These are phyloP conservation scores for Teratosphaeria destructans DNA, from an alignment of 2,329 filamentous ascomycete species.

Conservation along the genomic window DNA sequence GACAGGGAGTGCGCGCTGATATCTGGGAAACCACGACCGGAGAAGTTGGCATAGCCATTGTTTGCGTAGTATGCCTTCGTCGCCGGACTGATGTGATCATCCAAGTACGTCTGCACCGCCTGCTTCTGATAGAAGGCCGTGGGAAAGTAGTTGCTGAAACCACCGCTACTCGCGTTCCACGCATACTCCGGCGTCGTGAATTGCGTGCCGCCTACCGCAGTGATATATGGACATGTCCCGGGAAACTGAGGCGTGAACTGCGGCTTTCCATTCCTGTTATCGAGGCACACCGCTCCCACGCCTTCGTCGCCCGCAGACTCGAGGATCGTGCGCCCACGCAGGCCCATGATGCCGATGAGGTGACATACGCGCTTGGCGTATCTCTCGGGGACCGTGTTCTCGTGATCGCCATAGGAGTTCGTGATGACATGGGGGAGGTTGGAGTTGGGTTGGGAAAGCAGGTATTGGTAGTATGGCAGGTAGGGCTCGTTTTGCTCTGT, in stretches of 20 bases:
- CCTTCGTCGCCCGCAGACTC: conserved; percentile 52
- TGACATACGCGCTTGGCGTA: conserved; percentile 55
- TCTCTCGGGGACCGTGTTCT: conserved; percentile 48
- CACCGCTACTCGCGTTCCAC: conserved; percentile 25
- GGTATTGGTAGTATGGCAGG: conserved; percentile 48
- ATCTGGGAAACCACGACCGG: conserved; percentile 32
- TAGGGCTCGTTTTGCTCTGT: conserved; percentile 56
- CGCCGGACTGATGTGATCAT: conserved; percentile 5
- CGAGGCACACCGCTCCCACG: conserved; percentile 38
- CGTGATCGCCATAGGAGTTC: conserved; percentile 55
- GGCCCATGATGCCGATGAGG: conserved; percentile 52
- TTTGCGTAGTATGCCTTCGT: conserved; percentile 12
- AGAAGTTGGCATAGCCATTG: conserved; percentile 12
- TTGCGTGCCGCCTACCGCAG: conserved; percentile 34
- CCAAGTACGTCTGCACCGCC: conserved; percentile 21
- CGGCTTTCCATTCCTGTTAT: conserved; percentile 32
- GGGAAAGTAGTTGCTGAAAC: conserved; percentile 33
- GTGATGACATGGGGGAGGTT: conserved; percentile 52
- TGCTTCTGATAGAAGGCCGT: conserved; percentile 33
- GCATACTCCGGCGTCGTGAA: conserved; percentile 29
- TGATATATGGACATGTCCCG: conserved; percentile 36
- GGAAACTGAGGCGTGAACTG: conserved; percentile 27
- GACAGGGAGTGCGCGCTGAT: conserved; percentile 37
- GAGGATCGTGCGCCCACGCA: conserved; percentile 51
- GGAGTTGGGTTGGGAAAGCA: conserved; percentile 37